These are phyloP conservation scores for Dactylellina haptotyla DNA, from an alignment of 2,329 filamentous ascomycete species.

Conservation along the genomic window DNA sequence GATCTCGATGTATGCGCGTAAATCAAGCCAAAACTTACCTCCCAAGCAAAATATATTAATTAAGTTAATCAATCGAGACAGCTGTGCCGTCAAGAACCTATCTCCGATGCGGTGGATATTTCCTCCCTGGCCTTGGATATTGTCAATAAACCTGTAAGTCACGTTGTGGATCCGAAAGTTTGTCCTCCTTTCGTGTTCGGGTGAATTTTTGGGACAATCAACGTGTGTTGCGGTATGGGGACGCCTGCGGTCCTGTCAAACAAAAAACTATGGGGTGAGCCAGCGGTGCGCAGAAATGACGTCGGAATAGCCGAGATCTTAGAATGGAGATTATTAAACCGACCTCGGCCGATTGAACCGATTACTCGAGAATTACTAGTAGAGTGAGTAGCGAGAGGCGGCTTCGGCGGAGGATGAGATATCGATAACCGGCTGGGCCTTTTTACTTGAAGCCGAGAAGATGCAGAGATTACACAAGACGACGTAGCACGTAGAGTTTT, in stretches of 20 bases:
- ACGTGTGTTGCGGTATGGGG: constrained; percentile 8
- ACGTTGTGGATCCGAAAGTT: constrained; percentile 2
- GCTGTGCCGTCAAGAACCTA: constrained; percentile 8
- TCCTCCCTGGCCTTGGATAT: neutral
- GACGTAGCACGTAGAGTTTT: too few species aligned
- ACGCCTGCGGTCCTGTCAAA: constrained; percentile 29
- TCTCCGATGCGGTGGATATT: constrained; percentile 5
- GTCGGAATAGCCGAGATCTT: constrained; percentile 50
- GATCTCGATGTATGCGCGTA: neutral
- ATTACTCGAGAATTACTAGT: constrained; percentile 14
- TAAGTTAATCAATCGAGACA: constrained; percentile 8
- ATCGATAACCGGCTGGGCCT: constrained; percentile 15
- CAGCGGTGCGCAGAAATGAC: constrained; percentile 41
- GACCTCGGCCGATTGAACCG: constrained; percentile 44
- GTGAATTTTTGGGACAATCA: constrained; percentile 36
- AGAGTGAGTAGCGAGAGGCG: constrained; percentile 9
- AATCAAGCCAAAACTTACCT: constrained; percentile 7
- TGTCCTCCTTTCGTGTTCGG: constrained; percentile 50
- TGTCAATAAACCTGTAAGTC: constrained; percentile 6
- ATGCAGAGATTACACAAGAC: neutral
- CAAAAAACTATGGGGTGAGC: constrained; percentile 48
- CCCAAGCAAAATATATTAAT: constrained; percentile 7
- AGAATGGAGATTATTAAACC: constrained; percentile 49
- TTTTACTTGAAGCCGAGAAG: constrained; percentile 4
- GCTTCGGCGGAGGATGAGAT: constrained; percentile 13